A percentile compares a stretch with the other conserved stretches of the same genome.
phyloP scores from a whole-genome alignment of 2,329 filamentous ascomycete species.

The Cercospora sesami region DNA sequence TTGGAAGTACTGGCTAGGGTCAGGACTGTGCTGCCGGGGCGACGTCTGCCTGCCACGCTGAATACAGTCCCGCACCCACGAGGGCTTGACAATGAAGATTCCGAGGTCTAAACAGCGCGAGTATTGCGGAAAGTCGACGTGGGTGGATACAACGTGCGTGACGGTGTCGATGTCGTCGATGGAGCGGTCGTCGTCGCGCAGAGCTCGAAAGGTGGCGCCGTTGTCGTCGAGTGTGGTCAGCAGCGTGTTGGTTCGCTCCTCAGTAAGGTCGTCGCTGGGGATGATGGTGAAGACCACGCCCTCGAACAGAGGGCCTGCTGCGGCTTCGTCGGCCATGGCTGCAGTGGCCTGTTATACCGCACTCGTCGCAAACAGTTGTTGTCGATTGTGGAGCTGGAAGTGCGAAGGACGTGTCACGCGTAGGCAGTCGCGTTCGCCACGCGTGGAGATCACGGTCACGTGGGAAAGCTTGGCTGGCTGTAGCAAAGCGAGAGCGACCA shows the following conservation, averaged over 20 bases:
- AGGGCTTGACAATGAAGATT: conserved; percentile 78
- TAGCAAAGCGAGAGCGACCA: background rate
- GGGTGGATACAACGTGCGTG: conserved; percentile 70
- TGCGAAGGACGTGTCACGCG: background rate
- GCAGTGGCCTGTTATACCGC: background rate
- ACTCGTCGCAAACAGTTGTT: background rate
- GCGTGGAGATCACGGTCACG: background rate
- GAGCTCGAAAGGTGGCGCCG: conserved; percentile 50
- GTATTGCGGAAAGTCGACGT: conserved; percentile 90
- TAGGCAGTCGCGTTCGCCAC: background rate
- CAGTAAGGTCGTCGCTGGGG: conserved; percentile 38
- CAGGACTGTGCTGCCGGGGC: conserved; percentile 82
- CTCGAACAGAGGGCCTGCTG: conserved; percentile 39
- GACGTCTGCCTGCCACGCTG: conserved; percentile 69
- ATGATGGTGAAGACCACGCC: conserved; percentile 47
- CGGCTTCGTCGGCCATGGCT: conserved; percentile 24
- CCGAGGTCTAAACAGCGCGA: conserved; percentile 70
- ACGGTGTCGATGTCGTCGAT: conserved; percentile 48
- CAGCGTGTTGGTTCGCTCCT: conserved; percentile 45
- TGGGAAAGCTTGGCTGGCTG: background rate
- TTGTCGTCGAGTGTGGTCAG: conserved; percentile 45
- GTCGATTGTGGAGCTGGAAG: background rate
- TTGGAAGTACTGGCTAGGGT: conserved; percentile 86
- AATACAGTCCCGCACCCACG: conserved; percentile 76
- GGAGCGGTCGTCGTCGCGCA: conserved; percentile 41